Base-by-base conservation (phyloP, 2,329 filamentous ascomycete species). In the Penicillium sp. region DNA sequence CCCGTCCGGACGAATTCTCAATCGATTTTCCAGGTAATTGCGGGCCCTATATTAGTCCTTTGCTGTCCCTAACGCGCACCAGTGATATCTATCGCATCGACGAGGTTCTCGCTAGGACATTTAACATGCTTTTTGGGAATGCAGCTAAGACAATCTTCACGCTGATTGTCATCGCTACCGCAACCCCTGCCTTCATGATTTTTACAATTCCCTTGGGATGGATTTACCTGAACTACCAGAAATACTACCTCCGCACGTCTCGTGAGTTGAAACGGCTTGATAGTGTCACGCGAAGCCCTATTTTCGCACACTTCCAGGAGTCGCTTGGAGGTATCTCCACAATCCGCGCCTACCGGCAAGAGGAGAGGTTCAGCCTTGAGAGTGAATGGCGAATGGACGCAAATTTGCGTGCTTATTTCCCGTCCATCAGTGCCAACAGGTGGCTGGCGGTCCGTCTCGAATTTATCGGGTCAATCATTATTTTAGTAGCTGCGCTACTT, bases 241-340 rank as follows among this genome's bases (percentile, higher is more conserved):
- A 93, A 71, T 99, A 99, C 83, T 99, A 99, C 77, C 86, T 99
- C 53, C 88, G 93, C 65, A 97, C 95, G 15, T 99, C 95, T 62
- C 91, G 96, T 66, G 96, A 99, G 81, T 85, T 99, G 67, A 99
- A 99, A 83, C 87, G 95, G 67, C 84, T 99, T 62, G 95, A 99
- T 79, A 97, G 93, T 75, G 90, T 98, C 69, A 97, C 91, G 75
- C 90, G 93, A 71, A 97, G 93, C 76, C 96, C 96, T 29, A 96
- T 99, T 71, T 99, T 93, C 76, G 95, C 95, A 7, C 96, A 99
- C 78, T 99, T 99, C 81, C 95, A 99, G 75, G 96, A 99, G 79
- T 96, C 93, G 1, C 86, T 99, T 9, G 94, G 92, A 64, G 95
- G 95, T 48, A 90, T 97, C 73, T 92, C 91, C 63, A 99, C 95